phyloP scores from a whole-genome alignment of 2,329 filamentous ascomycete species.

The Spiromastix sp. region DNA sequence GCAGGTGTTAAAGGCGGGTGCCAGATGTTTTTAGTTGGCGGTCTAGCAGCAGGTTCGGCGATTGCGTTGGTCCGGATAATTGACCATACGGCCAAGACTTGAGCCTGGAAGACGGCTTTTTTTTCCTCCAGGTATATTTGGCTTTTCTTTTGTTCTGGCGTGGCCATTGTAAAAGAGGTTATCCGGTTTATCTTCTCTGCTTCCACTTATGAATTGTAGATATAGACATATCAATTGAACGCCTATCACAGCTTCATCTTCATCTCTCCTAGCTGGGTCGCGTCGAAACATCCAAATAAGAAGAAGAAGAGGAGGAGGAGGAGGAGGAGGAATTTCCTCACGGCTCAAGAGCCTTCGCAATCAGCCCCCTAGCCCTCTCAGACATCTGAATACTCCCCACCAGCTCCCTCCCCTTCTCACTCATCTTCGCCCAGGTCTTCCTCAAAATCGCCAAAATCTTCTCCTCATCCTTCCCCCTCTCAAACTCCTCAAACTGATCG shows the following conservation, averaged over 20 bases:
- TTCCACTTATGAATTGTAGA: too few relatives aligned
- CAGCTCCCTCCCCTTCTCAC: conserved; percentile 48
- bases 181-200: too few relatives aligned
- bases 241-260: too few relatives aligned
- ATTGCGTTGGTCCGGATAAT: conserved; percentile 53
- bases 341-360: conserved; percentile 51
- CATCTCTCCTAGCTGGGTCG: neutral
- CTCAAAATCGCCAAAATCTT: conserved; percentile 62
- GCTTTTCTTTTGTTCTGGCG: neutral
- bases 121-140: neutral
- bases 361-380: conserved; percentile 50
- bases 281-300: neutral
- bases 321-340: too few relatives aligned
- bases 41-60: conserved; percentile 55
- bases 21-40: conserved; percentile 56
- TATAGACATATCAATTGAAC: too few relatives aligned
- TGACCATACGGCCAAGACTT: conserved; percentile 21
- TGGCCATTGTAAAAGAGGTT: too few relatives aligned
- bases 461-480: conserved; percentile 61
- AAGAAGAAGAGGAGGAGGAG: neutral
- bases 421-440: conserved; percentile 73
- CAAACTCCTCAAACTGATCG: conserved; percentile 75
- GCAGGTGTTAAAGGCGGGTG: conserved; percentile 50
- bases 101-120: neutral
- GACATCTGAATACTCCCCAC: conserved; percentile 58